Percentiles rank a stretch among this genome's conserved stretches.
Conservation (phyloP, 495 filamentous ascomycete genomes). For the Hypoxylon lenormandii region DNA sequence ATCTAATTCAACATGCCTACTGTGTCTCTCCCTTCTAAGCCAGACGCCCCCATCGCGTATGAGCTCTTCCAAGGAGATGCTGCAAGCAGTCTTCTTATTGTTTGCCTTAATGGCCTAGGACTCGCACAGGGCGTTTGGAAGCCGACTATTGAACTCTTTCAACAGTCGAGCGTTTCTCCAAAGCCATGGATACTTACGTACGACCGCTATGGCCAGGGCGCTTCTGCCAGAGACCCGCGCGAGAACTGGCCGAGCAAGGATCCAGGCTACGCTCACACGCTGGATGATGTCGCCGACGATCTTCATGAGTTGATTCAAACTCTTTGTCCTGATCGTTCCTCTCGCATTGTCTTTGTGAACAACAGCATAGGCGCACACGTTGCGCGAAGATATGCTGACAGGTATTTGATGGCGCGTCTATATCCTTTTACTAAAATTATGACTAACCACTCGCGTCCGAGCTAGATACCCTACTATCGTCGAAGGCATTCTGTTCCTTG, state of each 20-base stretch:
- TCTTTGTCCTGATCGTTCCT: constrained; percentile 16
- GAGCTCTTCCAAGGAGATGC: constrained; percentile 28
- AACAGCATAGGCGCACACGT: constrained; percentile 40
- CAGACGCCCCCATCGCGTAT: constrained; percentile 28
- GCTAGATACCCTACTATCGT: constrained; percentile 35
- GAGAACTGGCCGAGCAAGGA: constrained; percentile 38
- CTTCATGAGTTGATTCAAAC: constrained; percentile 38
- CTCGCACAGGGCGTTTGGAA: constrained; percentile 22
- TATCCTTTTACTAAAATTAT: neutral
- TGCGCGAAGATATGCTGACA: constrained; percentile 38
- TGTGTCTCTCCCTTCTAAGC: constrained; percentile 31
- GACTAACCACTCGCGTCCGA: neutral
- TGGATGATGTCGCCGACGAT: constrained; percentile 40
- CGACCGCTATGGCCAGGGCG: constrained; percentile 35
- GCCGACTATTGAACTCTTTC: constrained; percentile 31
- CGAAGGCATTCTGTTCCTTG: constrained; percentile 33
- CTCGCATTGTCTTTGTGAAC: constrained; percentile 34
- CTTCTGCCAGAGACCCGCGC: constrained; percentile 36
- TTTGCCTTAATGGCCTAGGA: constrained; percentile 33
- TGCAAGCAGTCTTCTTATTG: constrained; percentile 26
- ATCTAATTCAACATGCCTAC: constrained; percentile 26
- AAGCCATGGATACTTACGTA: constrained; percentile 42
- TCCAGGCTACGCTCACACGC: constrained; percentile 36
- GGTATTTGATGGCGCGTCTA: constrained; percentile 5
- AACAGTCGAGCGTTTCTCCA: constrained; percentile 23